Evolutionary conservation across 2,329 filamentous ascomycete genomes (phyloP).

Genomic region (Trichoderma hamatum): DNA sequence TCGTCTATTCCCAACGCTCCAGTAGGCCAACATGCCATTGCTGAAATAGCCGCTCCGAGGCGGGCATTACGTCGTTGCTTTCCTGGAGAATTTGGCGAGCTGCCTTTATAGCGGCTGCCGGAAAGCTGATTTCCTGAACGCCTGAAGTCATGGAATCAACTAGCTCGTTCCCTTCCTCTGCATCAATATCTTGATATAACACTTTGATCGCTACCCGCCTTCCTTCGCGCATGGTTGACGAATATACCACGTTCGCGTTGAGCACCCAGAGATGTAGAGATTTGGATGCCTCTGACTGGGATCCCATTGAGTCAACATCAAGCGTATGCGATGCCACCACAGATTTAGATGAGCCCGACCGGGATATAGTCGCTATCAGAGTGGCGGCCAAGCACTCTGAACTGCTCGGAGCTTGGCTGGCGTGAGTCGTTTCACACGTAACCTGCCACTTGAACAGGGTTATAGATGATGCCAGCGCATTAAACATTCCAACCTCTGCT

Average conservation of each 20-base stretch:
- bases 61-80: conserved; percentile 58
- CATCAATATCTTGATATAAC: conserved; percentile 51
- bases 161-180: conserved; percentile 51
- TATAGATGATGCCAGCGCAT: conserved; percentile 48
- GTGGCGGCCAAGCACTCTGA: conserved; percentile 57
- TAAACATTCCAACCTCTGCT: conserved; percentile 52
- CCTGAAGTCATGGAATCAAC: conserved; percentile 56
- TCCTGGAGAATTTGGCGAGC: conserved; percentile 49
- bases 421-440: conserved; percentile 41
- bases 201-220: conserved; percentile 54
- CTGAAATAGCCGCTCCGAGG: conserved; percentile 58
- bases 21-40: conserved; percentile 71
- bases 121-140: conserved; percentile 62
- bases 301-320: conserved; percentile 23
- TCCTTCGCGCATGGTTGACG: conserved; percentile 44
- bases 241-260: conserved; percentile 57
- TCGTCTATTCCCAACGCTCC: conserved; percentile 42
- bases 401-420: conserved; percentile 42
- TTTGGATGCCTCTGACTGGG: conserved; percentile 15
- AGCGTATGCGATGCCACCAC: conserved; percentile 48
- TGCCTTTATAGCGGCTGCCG: conserved; percentile 51
- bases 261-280: conserved; percentile 59
- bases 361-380: conserved; percentile 55
- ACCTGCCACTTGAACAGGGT: conserved; percentile 63
- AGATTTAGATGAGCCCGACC: conserved; percentile 62